These are phyloP conservation scores for Limonium bicolor DNA, from an alignment of 148 eudicot genomes.

Conservation along the genomic window DNA sequence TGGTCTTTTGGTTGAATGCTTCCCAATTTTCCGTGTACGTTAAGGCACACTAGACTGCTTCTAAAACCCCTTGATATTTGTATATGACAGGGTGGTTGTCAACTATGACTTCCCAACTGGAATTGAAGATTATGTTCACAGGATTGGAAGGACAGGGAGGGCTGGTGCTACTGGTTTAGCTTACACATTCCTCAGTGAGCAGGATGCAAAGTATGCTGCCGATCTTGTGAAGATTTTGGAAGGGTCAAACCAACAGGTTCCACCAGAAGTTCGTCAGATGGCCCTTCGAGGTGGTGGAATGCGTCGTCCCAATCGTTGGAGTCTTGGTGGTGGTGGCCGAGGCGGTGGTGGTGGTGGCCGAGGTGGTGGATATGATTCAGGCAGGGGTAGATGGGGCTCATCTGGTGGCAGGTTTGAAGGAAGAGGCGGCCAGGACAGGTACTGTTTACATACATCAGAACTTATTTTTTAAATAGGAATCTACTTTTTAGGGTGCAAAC, in stretches of 20 bases:
- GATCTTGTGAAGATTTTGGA: conserved; percentile 82
- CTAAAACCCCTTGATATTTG: no score
- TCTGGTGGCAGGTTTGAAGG: conserved; percentile 4
- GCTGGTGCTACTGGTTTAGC: conserved; percentile 93
- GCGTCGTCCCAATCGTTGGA: conserved; percentile 26
- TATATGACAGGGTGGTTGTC: conserved; percentile 88
- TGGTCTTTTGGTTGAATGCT: no score
- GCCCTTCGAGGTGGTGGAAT: conserved; percentile 68
- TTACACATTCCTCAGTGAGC: conserved; percentile 64
- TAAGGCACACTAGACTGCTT: no score
- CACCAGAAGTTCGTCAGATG: conserved; percentile 75
- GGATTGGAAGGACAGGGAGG: conserved; percentile 97
- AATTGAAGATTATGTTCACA: conserved; percentile 92
- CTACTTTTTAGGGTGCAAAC: no score
- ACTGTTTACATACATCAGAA: background rate
- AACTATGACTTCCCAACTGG: conserved; percentile 94
- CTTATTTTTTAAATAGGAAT: no score
- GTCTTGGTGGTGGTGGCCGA: conserved; percentile 27
- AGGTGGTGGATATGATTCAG: conserved; percentile 22
- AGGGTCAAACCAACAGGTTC: conserved; percentile 81
- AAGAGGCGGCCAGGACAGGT: conserved; percentile 39
- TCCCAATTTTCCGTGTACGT: no score
- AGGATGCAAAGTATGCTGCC: conserved; percentile 75
- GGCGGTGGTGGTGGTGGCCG: conserved; percentile 43
- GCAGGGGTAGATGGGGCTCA: conserved; percentile 31